A percentile compares a stretch with the other conserved stretches of the same genome.
Evolutionary conservation across 2,329 filamentous ascomycete genomes (phyloP).

Genomic region (Aspergillus hortae): DNA sequence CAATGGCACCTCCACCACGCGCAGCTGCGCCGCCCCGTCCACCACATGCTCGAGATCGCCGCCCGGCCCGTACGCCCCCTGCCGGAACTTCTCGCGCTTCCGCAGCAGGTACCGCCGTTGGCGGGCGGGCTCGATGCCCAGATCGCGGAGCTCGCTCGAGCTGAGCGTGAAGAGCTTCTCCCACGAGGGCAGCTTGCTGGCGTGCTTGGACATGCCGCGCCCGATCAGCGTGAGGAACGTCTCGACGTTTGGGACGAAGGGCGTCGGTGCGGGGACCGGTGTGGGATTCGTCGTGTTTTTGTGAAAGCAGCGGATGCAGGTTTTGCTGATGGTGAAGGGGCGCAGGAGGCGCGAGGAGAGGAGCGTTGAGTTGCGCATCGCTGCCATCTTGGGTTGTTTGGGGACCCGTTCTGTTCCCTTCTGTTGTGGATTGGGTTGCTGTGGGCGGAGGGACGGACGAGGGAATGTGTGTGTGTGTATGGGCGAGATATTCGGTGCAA

Average conservation of each 20-base stretch:
- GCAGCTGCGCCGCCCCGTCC: slow-evolving; percentile 56
- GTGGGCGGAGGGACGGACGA: neutral
- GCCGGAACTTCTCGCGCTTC: slow-evolving; percentile 82
- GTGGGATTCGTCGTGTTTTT: slow-evolving; percentile 40
- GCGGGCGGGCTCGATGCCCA: slow-evolving; percentile 83
- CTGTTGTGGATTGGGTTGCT: neutral
- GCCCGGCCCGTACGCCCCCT: slow-evolving; percentile 73
- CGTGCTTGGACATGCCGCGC: slow-evolving; percentile 76
- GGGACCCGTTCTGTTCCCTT: neutral
- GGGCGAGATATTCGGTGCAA: neutral
- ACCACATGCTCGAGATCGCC: slow-evolving; percentile 77
- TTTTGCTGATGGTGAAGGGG: slow-evolving; percentile 21
- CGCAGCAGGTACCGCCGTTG: slow-evolving; percentile 77
- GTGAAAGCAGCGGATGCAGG: slow-evolving; percentile 42
- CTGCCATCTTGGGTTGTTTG: slow-evolving; percentile 19
- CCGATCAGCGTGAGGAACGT: slow-evolving; percentile 92
- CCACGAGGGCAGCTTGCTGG: slow-evolving; percentile 86
- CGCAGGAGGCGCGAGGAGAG: slow-evolving; percentile 25
- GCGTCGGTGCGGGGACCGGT: slow-evolving; percentile 66
- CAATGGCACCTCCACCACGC: slow-evolving; percentile 54
- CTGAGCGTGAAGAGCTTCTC: slow-evolving; percentile 80
- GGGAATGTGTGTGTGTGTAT: neutral
- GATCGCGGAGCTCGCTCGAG: slow-evolving; percentile 71
- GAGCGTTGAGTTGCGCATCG: slow-evolving; percentile 27
- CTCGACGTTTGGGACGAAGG: slow-evolving; percentile 77